Conservation (phyloP, 2,329 filamentous ascomycete genomes). For the Penicillium sp. region DNA sequence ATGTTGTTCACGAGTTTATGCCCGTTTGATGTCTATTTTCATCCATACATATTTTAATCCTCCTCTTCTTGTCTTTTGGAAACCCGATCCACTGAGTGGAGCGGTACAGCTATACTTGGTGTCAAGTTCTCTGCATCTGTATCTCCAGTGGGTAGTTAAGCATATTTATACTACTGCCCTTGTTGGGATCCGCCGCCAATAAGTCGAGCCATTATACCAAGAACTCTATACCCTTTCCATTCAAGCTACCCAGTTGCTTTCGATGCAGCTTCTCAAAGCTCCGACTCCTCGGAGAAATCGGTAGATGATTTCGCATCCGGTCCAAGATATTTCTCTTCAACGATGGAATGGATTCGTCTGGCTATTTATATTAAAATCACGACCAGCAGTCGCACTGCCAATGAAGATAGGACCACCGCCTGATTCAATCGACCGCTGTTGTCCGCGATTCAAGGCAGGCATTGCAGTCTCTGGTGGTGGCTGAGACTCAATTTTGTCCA, state of each 20-base stretch:
- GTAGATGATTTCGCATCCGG: no score
- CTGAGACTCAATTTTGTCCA: not conserved
- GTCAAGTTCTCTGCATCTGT: no score
- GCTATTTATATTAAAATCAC: not conserved
- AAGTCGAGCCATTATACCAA: no score
- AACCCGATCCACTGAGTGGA: not conserved
- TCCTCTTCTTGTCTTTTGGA: not conserved
- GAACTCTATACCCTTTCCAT: no score
- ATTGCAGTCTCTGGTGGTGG: not conserved
- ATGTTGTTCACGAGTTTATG: conserved; percentile 22
- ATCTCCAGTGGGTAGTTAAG: no score
- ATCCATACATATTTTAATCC: conserved; percentile 13
- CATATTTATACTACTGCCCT: no score
- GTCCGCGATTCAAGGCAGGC: not conserved
- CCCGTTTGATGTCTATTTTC: conserved; percentile 15
- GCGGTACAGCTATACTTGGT: no score
- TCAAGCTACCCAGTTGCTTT: no score
- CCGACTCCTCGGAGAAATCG: no score
- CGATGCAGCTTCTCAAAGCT: no score
- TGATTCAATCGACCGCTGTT: not conserved
- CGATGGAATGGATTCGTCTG: not conserved
- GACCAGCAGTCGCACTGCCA: not conserved
- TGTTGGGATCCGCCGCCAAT: no score
- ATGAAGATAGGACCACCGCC: not conserved
- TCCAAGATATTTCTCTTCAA: no score